Evolutionary conservation across 331 rosid species (phyloP), one percentile per base, ranked within the genome.

Genomic region (Dryas integrifolia): DNA sequence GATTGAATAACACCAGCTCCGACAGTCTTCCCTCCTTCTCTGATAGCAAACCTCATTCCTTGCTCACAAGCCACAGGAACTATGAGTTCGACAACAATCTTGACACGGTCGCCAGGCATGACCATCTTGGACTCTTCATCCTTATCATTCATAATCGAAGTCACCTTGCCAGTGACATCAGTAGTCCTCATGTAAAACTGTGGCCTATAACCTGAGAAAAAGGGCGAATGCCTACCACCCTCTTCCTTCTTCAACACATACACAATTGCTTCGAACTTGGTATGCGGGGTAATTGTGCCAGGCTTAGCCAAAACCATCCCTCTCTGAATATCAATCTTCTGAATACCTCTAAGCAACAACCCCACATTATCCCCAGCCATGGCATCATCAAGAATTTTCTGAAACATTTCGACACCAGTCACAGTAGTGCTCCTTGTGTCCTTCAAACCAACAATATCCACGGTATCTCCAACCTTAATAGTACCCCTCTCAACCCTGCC

Each of bases 281-380:
- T 89, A 48, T 92, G 98, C 0, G 98, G 98, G 10, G 98, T 89
- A 45, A 92, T 92, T 0, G 88, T 78, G 4, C 96, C 98, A 0
- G 98, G 98, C 89, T 92, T 88, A 5, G 98, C 84, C 91, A 92
- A 80, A 65, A 92, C 98, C 98, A 92, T 92, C 76, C 97, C 97
- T 83, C 97, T 82, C 84, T 92, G 90, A 15, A 92, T 92, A 69
- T 92, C 96, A 18, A 9, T 61, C 87, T 92, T 92, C 82, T 92
- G 98, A 18, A 92, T 2, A 63, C 98, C 98, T 78, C 96, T 86
- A 57, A 92, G 85, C 82, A 92, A 72, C 76, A 92, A 70, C 45
- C 97, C 97, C 58, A 92, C 97, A 62, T 92, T 92, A 58, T 92
- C 97, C 4, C 97, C 97, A 7, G 97, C 97, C 92, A 86, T 5